These are phyloP conservation scores for Aspergillus felis DNA, from an alignment of 2,329 filamentous ascomycete genomes.

Conservation along the genomic window DNA sequence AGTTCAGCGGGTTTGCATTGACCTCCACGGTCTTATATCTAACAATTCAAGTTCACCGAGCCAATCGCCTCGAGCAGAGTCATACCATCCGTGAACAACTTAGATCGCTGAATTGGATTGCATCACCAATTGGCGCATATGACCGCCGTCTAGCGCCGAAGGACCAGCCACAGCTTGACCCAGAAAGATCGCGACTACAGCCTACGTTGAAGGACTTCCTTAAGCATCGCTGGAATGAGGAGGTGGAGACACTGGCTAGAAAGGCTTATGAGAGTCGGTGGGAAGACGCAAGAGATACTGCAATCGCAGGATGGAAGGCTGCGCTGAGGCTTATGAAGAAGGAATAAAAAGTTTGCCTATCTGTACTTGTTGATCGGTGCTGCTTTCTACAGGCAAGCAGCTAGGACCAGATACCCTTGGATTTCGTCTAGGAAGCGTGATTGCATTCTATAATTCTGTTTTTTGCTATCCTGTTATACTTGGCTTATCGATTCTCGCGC, in stretches of 20 bases:
- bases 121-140: constrained; percentile 32
- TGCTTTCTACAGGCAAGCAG: background rate
- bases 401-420: background rate
- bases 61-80: constrained; percentile 55
- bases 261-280: constrained; percentile 66
- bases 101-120: constrained; percentile 39
- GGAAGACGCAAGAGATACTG: constrained; percentile 51
- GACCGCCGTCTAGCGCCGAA: constrained; percentile 26
- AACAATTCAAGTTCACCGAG: constrained; percentile 65
- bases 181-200: background rate
- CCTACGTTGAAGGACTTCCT: constrained; percentile 60
- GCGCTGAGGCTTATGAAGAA: constrained; percentile 27
- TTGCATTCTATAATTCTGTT: background rate
- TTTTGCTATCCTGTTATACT: background rate
- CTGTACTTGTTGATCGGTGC: constrained; percentile 2
- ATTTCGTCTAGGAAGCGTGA: background rate
- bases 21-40: constrained; percentile 72
- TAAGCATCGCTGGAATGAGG: constrained; percentile 75
- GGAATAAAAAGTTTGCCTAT: constrained; percentile 21
- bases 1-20: constrained; percentile 73
- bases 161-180: background rate
- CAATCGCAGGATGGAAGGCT: constrained; percentile 52
- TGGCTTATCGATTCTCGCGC: background rate
- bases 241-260: constrained; percentile 63
- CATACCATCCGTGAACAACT: constrained; percentile 43